Percentiles rank a stretch among this genome's conserved stretches.
Evolutionary conservation across 352 stramenopile species (phyloP).

Genomic region (Pythium oligandrum): DNA sequence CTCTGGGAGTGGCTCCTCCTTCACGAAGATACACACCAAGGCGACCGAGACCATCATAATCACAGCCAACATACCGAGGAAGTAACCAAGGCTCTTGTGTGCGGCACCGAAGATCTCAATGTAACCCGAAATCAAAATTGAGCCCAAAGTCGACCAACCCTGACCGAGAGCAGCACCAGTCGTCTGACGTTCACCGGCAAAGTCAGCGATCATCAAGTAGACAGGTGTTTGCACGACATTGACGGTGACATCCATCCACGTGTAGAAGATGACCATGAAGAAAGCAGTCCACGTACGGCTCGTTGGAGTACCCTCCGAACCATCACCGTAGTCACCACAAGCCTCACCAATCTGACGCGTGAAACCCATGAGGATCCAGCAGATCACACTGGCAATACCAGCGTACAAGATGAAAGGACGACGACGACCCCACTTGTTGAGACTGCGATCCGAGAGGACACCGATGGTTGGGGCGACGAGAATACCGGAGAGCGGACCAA

Average conservation of each 20-base stretch:
- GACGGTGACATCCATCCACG: constrained; percentile 59
- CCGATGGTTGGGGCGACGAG: constrained; percentile 21
- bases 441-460: not conserved
- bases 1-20: no score
- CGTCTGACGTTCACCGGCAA: constrained; percentile 50
- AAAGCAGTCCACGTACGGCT: constrained; percentile 40
- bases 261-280: constrained; percentile 54
- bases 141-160: no score
- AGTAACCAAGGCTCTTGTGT: no score
- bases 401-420: constrained; percentile 6
- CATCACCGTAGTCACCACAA: constrained; percentile 34
- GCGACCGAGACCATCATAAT: no score
- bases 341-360: constrained; percentile 42
- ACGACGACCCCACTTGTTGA: constrained; percentile 17
- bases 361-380: constrained; percentile 52
- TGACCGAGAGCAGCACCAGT: constrained; percentile 32
- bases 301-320: constrained; percentile 20
- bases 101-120: no score
- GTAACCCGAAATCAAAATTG: no score
- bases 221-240: constrained; percentile 44
- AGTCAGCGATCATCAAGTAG: constrained; percentile 47
- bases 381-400: constrained; percentile 29
- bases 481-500: constrained; percentile 21
- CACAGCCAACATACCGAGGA: no score
- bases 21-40: no score